Evolutionary conservation across 2,329 filamentous ascomycete genomes (phyloP).

Genomic region (Xylaria polymorpha): DNA sequence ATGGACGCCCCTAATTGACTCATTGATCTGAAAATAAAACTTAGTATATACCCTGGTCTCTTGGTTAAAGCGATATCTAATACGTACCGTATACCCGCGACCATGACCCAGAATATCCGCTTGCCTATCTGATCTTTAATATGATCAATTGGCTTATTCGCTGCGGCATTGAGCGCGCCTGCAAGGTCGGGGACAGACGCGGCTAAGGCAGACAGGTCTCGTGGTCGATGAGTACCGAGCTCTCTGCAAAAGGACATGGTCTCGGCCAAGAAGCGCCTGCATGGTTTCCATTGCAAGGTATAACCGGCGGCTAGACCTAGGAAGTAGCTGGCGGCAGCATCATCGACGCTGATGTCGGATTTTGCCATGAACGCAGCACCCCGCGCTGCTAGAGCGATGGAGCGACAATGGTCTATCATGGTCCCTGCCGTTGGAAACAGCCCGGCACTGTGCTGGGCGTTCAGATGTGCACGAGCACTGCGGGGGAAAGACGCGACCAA

Average conservation of each 20-base stretch:
- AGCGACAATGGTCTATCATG: conserved; percentile 77
- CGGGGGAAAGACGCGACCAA: conserved; percentile 82
- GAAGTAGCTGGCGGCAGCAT: conserved; percentile 81
- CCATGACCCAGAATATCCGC: conserved; percentile 85
- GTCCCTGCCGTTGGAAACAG: conserved; percentile 76
- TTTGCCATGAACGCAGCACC: conserved; percentile 62
- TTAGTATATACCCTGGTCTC: conserved; percentile 13
- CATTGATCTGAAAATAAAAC: conserved; percentile 67
- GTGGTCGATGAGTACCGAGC: conserved; percentile 72
- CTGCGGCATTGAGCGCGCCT: conserved; percentile 53
- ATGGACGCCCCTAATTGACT: conserved; percentile 80
- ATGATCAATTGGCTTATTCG: conserved; percentile 69
- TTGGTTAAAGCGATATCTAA: background rate
- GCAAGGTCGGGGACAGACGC: conserved; percentile 48
- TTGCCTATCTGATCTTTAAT: conserved; percentile 79
- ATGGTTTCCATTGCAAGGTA: conserved; percentile 74
- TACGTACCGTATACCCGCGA: conserved; percentile 75
- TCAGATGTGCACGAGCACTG: conserved; percentile 76
- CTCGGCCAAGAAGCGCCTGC: conserved; percentile 78
- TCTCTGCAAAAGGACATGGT: conserved; percentile 75
- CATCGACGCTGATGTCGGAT: conserved; percentile 66
- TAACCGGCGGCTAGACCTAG: conserved; percentile 74
- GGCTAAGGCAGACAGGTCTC: conserved; percentile 46
- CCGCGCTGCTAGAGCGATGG: conserved; percentile 74
- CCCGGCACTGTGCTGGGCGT: conserved; percentile 71